phyloP scores from a whole-genome alignment of 306 rosid genomes.

The Prunus salicina region DNA sequence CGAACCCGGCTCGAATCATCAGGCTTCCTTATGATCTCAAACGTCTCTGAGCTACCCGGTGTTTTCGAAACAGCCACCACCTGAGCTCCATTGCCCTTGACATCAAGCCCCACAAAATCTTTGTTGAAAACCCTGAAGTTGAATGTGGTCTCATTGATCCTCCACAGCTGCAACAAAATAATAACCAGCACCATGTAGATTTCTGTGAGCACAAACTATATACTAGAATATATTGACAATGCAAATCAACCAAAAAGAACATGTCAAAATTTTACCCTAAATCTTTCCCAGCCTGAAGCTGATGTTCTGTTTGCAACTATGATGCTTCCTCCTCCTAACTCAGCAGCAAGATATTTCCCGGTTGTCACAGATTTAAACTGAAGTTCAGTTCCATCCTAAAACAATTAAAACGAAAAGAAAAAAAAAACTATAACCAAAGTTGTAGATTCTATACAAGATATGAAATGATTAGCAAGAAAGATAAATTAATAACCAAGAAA shows the following conservation, averaged over 20 bases:
- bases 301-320: constrained; percentile 64
- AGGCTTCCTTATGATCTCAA: constrained; percentile 43
- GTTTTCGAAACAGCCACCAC: constrained; percentile 45
- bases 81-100: constrained; percentile 22
- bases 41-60: constrained; percentile 34
- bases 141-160: constrained; percentile 50
- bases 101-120: constrained; percentile 60
- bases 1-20: constrained; percentile 38
- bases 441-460: neutral
- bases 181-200: neutral
- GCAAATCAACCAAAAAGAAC: neutral
- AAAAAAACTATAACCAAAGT: neutral
- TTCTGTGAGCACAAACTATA: neutral
- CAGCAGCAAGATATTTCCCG: constrained; percentile 52
- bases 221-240: neutral
- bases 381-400: constrained; percentile 66
- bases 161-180: constrained; percentile 54
- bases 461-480: neutral
- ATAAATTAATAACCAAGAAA: constrained; percentile 40
- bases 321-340: constrained; percentile 66
- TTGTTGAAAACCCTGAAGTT: constrained; percentile 53
- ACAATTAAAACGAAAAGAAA: neutral
- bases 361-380: constrained; percentile 65
- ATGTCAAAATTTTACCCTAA: constrained; percentile 26
- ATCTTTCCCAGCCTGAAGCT: constrained; percentile 77